These are phyloP conservation scores for Linaria vulgaris DNA, from an alignment of 257 asterid genomes.

Conservation along the genomic window DNA sequence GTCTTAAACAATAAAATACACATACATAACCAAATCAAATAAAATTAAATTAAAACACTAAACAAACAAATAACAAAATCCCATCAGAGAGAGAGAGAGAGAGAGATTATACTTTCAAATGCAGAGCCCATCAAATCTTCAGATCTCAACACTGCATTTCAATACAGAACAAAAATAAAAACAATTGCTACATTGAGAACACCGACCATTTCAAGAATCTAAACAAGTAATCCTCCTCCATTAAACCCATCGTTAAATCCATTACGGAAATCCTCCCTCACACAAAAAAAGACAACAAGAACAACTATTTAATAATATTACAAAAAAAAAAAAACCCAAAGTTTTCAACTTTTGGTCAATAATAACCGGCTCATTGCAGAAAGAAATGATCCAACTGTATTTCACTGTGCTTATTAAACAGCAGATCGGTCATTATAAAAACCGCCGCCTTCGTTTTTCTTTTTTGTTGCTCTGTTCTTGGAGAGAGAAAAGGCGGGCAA, in stretches of 20 bases:
- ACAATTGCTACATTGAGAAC: conserved; percentile 51
- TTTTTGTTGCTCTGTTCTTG: not conserved
- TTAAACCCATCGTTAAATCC: too few relatives aligned
- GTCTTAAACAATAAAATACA: conserved; percentile 7
- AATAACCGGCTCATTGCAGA: too few relatives aligned
- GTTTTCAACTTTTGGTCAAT: conserved; percentile 9
- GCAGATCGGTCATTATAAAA: not conserved
- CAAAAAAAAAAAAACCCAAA: not conserved
- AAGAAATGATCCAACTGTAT: not conserved
- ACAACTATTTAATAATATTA: too few relatives aligned
- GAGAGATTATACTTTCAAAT: conserved; percentile 39
- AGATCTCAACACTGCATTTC: conserved; percentile 61
- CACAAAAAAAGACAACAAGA: not conserved
- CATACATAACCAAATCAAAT: not conserved
- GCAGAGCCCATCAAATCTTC: conserved; percentile 33
- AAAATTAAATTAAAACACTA: not conserved
- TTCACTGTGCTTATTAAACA: not conserved
- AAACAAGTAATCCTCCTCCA: conserved; percentile 23
- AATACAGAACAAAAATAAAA: too few relatives aligned
- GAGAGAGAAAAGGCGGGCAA: not conserved
- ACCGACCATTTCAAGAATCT: conserved; percentile 32
- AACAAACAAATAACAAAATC: conserved; percentile 14
- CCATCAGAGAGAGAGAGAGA: conserved; percentile 16
- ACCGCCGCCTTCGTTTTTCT: not conserved
- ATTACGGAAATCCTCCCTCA: too few relatives aligned